Percentiles rank a stretch among this genome's conserved stretches.
These are phyloP conservation scores for Trichophyton mentagrophytes DNA, from an alignment of 2,329 filamentous ascomycete genomes.

Conservation along the genomic window DNA sequence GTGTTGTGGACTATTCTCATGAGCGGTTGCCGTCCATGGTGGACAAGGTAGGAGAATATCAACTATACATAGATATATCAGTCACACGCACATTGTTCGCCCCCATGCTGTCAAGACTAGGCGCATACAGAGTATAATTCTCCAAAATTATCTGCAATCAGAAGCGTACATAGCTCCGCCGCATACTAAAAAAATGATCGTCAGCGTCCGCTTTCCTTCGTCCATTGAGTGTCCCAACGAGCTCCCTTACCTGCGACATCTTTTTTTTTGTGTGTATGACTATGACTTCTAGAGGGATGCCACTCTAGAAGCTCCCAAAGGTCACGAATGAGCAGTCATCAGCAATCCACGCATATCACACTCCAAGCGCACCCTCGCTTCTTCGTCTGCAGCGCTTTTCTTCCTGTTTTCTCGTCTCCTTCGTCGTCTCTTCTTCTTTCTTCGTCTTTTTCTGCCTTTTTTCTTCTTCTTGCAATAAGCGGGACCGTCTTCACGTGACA, in stretches of 20 bases:
- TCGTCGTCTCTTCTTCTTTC: conserved; percentile 16
- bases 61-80: conserved; percentile 42
- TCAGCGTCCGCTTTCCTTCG: conserved; percentile 10
- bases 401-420: not conserved
- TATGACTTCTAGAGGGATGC: conserved; percentile 60
- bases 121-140: conserved; percentile 73
- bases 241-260: conserved; percentile 44
- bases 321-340: conserved; percentile 6
- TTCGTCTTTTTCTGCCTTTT: conserved; percentile 17
- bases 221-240: conserved; percentile 9
- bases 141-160: conserved; percentile 81
- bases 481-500: not conserved
- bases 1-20: conserved; percentile 58
- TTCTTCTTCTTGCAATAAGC: not conserved
- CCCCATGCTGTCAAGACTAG: conserved; percentile 4
- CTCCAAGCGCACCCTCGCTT: not conserved
- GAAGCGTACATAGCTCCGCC: conserved; percentile 77
- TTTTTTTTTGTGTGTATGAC: conserved; percentile 18
- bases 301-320: conserved; percentile 52
- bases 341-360: not conserved
- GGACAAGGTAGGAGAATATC: conserved; percentile 68
- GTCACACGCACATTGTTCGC: not conserved
- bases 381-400: conserved; percentile 10
- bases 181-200: conserved; percentile 41
- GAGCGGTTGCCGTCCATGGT: conserved; percentile 63